Conservation (phyloP, 495 filamentous ascomycete genomes). For the Lasiosphaeria ovina region DNA sequence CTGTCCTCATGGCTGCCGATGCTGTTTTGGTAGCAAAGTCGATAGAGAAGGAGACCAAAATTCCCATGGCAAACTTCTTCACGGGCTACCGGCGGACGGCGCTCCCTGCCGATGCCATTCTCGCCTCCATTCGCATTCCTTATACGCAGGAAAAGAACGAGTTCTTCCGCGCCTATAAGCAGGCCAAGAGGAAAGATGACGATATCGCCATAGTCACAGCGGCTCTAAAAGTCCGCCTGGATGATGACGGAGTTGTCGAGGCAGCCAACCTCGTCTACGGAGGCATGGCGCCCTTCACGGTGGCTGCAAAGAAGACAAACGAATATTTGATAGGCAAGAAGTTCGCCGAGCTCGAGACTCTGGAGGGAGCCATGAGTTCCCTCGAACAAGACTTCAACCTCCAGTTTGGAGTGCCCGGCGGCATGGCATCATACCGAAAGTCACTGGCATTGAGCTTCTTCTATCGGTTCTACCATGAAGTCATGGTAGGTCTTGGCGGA, state of each 20-base stretch:
- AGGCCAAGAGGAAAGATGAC: slow-evolving; percentile 93
- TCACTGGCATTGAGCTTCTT: slow-evolving; percentile 86
- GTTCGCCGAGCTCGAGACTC: slow-evolving; percentile 72
- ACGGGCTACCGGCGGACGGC: slow-evolving; percentile 85
- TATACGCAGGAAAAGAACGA: slow-evolving; percentile 64
- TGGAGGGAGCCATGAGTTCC: slow-evolving; percentile 85
- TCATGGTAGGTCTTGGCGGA: slow-evolving; percentile 46
- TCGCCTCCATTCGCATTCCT: slow-evolving; percentile 83
- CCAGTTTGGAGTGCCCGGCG: slow-evolving; percentile 82
- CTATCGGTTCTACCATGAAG: slow-evolving; percentile 81
- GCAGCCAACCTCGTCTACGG: slow-evolving; percentile 80
- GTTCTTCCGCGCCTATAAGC: slow-evolving; percentile 81
- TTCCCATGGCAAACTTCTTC: slow-evolving; percentile 93
- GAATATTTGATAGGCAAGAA: slow-evolving; percentile 71
- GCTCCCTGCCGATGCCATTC: slow-evolving; percentile 76
- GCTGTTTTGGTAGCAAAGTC: slow-evolving; percentile 77
- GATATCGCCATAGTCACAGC: slow-evolving; percentile 96
- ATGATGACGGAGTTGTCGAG: slow-evolving; percentile 62
- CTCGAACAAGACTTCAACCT: slow-evolving; percentile 85
- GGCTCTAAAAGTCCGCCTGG: slow-evolving; percentile 69
- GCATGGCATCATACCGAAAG: slow-evolving; percentile 94
- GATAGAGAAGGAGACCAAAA: slow-evolving; percentile 64
- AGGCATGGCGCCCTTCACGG: slow-evolving; percentile 83
- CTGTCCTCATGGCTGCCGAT: slow-evolving; percentile 86
- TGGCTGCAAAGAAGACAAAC: slow-evolving; percentile 74